phyloP scores from a whole-genome alignment of 192 early-diverging fungal genomes.

The Hyaloraphidium curvatum region DNA sequence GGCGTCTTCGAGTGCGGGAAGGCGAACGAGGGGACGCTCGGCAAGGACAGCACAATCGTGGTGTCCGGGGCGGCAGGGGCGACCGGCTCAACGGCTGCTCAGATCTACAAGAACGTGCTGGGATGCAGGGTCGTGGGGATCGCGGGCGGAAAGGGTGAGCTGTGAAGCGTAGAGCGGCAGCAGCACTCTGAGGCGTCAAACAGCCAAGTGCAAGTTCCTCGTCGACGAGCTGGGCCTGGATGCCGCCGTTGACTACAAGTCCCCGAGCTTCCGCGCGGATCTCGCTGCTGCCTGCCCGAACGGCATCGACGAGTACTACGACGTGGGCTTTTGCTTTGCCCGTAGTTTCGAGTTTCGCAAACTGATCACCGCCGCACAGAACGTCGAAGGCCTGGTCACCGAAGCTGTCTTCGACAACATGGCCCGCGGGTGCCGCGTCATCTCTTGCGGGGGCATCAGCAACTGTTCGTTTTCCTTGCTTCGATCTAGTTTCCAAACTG shows the following conservation, averaged over 20 bases:
- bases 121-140: conserved; percentile 1
- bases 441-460: not conserved
- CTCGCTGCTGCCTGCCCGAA: not conserved
- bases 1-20: conserved; percentile 1
- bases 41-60: not conserved
- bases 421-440: not conserved
- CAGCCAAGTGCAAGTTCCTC: not conserved
- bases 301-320: conserved; percentile 4
- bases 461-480: not conserved
- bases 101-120: not conserved
- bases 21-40: not conserved
- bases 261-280: not conserved
- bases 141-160: not conserved
- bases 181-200: not conserved
- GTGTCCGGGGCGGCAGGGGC: conserved; percentile 1
- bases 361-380: not conserved
- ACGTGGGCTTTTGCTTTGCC: not conserved
- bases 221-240: not conserved
- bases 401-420: not conserved
- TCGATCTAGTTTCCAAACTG: not conserved
- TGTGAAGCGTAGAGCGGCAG: not conserved
- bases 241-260: not conserved
- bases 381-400: not conserved
- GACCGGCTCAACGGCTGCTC: not conserved
- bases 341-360: not conserved